Evolutionary conservation across 176 grass and related monocot species (phyloP).

Genomic region (Pharus latifolius): DNA sequence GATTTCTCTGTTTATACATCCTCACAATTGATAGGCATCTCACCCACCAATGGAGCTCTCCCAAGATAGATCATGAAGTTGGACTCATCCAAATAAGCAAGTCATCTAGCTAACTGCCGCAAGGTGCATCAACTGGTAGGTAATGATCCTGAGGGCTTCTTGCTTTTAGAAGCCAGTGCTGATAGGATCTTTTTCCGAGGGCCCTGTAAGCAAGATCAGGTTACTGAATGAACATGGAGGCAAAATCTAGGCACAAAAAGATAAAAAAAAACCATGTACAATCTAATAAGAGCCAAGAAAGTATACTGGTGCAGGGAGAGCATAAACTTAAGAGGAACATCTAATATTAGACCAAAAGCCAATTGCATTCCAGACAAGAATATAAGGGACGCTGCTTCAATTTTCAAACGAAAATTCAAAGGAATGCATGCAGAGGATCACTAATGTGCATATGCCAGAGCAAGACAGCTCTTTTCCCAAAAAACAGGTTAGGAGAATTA

Average conservation of each 20-base stretch:
- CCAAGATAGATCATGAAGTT: not conserved
- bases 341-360: not conserved
- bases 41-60: slow-evolving; percentile 4
- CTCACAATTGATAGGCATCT: not conserved
- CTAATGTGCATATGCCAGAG: not conserved
- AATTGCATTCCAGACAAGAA: not conserved
- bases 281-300: not conserved
- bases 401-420: not conserved
- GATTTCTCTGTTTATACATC: slow-evolving; percentile 11
- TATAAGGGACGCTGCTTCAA: not conserved
- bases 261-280: not conserved
- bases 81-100: slow-evolving; percentile 14
- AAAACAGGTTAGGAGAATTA: not conserved
- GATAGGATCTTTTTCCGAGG: slow-evolving; percentile 70
- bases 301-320: not conserved
- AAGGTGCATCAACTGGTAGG: slow-evolving; percentile 12
- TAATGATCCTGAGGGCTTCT: slow-evolving; percentile 26
- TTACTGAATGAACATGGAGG: not conserved
- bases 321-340: not conserved
- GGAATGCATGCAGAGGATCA: not conserved
- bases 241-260: not conserved
- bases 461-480: not conserved
- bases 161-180: slow-evolving; percentile 33
- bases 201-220: slow-evolving; percentile 35
- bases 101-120: slow-evolving; percentile 4